These are phyloP conservation scores for Immersiporthe knoxdaviesiana DNA, from an alignment of 2,329 filamentous ascomycete genomes.

Conservation along the genomic window DNA sequence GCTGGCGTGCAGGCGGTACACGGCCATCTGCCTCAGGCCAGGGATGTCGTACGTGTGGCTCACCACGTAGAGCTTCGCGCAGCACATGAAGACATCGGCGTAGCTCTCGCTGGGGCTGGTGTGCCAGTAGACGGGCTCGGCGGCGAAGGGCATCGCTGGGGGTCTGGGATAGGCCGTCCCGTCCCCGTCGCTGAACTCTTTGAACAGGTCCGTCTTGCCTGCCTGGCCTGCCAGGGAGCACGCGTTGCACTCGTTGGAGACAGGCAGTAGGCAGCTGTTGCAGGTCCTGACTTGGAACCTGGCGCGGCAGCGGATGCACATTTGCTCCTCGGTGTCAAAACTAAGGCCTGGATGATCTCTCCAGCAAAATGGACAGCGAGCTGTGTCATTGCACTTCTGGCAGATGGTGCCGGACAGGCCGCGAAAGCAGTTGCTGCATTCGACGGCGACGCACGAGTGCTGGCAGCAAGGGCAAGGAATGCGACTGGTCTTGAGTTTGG, in stretches of 20 bases:
- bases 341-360: too few species aligned
- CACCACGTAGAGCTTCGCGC: slow-evolving; percentile 22
- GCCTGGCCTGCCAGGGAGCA: too few species aligned
- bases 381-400: not conserved
- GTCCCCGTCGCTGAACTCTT: not conserved
- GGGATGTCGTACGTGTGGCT: slow-evolving; percentile 23
- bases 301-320: too few species aligned
- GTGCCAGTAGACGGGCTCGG: slow-evolving; percentile 22
- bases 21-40: not conserved
- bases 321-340: too few species aligned
- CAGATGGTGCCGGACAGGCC: not conserved
- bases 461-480: too few species aligned
- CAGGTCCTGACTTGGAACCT: not conserved
- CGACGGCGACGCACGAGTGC: not conserved
- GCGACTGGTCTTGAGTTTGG: too few species aligned
- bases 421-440: not conserved
- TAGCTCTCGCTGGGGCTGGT: not conserved
- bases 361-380: too few species aligned
- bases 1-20: slow-evolving; percentile 11
- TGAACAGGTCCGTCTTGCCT: not conserved
- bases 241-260: not conserved
- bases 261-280: not conserved
- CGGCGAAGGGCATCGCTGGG: not conserved
- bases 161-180: not conserved
- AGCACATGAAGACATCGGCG: slow-evolving; percentile 11